Conservation (phyloP, 176 grass and related monocot genomes). For the Zoysia japonica region DNA sequence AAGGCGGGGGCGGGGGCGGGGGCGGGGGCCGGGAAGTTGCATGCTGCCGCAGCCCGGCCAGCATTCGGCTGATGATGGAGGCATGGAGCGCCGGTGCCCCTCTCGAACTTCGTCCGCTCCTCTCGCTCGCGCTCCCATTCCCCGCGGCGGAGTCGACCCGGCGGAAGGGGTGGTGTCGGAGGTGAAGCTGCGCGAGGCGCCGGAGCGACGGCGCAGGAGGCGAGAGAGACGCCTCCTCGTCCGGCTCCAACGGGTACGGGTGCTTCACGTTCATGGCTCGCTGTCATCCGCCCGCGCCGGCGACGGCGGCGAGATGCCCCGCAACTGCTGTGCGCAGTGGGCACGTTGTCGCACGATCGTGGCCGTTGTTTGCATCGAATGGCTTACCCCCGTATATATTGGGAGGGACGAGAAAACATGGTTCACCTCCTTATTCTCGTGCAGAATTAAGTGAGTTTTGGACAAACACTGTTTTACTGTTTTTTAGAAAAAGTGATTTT, state of each 20-base stretch:
- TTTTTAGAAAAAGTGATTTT: too few species aligned
- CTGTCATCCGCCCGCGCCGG: slow-evolving; percentile 36
- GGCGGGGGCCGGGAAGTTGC: slow-evolving; percentile 78
- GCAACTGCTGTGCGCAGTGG: not conserved
- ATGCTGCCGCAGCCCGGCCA: slow-evolving; percentile 87
- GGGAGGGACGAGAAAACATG: too few species aligned
- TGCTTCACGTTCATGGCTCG: slow-evolving; percentile 36
- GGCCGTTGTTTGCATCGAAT: not conserved
- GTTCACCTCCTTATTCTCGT: too few species aligned
- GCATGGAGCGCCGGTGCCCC: slow-evolving; percentile 57
- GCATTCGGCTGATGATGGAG: slow-evolving; percentile 92
- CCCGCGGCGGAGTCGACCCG: slow-evolving; percentile 27
- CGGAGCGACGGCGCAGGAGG: slow-evolving; percentile 50
- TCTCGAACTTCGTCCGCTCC: slow-evolving; percentile 93
- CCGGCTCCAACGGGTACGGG: slow-evolving; percentile 1
- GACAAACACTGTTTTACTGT: too few species aligned
- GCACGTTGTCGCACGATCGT: not conserved
- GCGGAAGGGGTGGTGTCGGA: slow-evolving; percentile 5
- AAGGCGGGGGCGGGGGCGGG: slow-evolving; percentile 79
- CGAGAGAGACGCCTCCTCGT: slow-evolving; percentile 26
- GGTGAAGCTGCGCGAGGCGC: slow-evolving; percentile 56
- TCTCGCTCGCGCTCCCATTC: slow-evolving; percentile 81
- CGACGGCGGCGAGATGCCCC: not conserved
- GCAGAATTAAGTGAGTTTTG: too few species aligned
- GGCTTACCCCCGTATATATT: not conserved